Base-by-base conservation (phyloP, 2,329 filamentous ascomycete species). In the Nigrograna mackinnonii region DNA sequence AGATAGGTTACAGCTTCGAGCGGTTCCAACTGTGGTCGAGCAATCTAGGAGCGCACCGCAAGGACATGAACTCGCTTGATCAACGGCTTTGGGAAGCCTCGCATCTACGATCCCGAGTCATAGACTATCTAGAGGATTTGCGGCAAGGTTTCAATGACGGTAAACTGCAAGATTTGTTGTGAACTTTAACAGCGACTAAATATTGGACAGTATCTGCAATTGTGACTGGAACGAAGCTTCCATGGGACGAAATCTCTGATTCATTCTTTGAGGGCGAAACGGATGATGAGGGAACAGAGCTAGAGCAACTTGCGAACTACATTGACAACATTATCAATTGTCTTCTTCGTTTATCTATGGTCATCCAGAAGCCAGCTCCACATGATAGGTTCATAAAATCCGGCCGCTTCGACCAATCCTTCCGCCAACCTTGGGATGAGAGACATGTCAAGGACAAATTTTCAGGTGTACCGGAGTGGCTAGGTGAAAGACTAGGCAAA, bases 21-120 rank as follows among this genome's bases (percentile, higher is more conserved):
- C n/a, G 58, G 4, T 62, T 61, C 24, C 47, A 39, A 14, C 41
- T 65, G n/a, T 64, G 62, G 62, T 55, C 55, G 3, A 55, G 56
- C 6, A 64, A 64, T 38, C 47, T 65, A 12, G 60, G 62, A 12
- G 58, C 60, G 6, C 6, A 22, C 43, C 2, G 41, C 49, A n/a
- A n/a, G n/a, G n/a, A n/a, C n/a, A n/a, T n/a, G n/a, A n/a, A n/a
- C n/a, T 63, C 58, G 4, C 44, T 58, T 2, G 57, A 64, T 32
- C 39, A 58, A 34, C 49, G 54, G 16, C 24, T 65, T 16, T 51
- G 52, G 20, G 50, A 58, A 4, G 49, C 52, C 2, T 54, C 58
- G 18, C 50, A 53, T 35, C 35, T 63, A 2, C 38, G 38, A 4
- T 26, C 13, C 2, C 54, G 55, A n/a, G 42, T 64, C 9, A 19